Evolutionary conservation across 805 yeast species (phyloP), one percentile per base, ranked within the genome.

Genomic region (Pichia pseudocactophila): DNA sequence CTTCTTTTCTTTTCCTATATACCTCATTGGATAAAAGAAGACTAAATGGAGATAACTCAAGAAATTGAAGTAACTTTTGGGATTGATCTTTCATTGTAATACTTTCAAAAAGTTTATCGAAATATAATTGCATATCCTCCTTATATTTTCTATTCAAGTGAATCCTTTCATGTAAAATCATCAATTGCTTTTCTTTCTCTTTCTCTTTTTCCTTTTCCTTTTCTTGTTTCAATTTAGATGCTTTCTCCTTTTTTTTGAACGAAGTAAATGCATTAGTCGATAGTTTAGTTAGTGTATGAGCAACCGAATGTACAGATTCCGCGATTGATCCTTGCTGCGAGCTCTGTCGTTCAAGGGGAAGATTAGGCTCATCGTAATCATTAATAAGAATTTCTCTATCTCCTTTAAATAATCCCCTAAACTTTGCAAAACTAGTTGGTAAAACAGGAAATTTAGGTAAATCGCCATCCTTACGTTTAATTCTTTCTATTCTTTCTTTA

Each of bases 21-120:
- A 77, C 74, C 59, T 92, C 98, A 49, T 85, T 80, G 38, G 90
- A 80, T 33, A 92, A 66, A 37, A 88, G 66, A 8, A 92, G 78
- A 7, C 95, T 85, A 49, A 92, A 74, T 0, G 95, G 94, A 0
- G 97, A 88, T 13, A 92, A 64, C 54, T 92, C 98, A 46, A 90
- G 76, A 58, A 92, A 92, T 47, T 82, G 89, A 53, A 92, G 82
- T 10, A 92, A 58, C 45, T 82, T 70, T 55, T 87, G 88, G 0
- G 94, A 79, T 53, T 86, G 95, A 0, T 96, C 86, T 39, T 80
- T 73, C 54, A 87, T 69, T 2, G 81, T 72, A 37, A 85, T 70
- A 4, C 73, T 64, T 15, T 68, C 61, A 41, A 82, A 71, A 46
- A 92, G 63, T 15, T 73, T 69, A 36, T 76, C 74, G 42, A 92